Evolutionary conservation across 2,329 filamentous ascomycete species (phyloP), one percentile per base, ranked within the genome.

Genomic region (Elsinoe ampelina): DNA sequence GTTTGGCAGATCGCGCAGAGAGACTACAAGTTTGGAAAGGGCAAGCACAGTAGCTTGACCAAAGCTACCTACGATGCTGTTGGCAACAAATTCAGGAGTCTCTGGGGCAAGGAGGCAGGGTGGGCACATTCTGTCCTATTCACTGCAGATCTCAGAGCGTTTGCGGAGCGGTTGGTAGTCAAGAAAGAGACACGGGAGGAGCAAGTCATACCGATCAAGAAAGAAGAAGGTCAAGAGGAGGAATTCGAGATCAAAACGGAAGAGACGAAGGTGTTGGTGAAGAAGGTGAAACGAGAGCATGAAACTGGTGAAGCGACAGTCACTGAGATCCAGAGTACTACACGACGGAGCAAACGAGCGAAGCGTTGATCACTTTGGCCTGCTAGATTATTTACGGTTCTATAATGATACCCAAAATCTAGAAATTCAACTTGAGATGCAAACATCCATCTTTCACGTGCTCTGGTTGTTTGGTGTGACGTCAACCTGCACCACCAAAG

Each of bases 91-190:
- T 98, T 98, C 65, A 81, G 93, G 57, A 78, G 78, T 36, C 77
- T 97, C 0, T 98, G 95, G 93, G 93, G 93, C 0, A 81, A 86
- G 58, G 88, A 97, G 65, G 93, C 93, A 1, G 93, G 93, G 1
- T 98, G 95, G 95, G 93, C 95, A 8, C 93, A 98, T 73, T 95
- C 89, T 2, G 93, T 98, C 7, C 77, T 98, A 11, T 98, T 98
- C 67, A 95, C 93, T 0, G 95, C 93, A 0, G 91, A 98, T 67
- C 71, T 98, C 57, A 87, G 83, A 66, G 82, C 88, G 0, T 97
- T 97, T 66, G 85, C 90, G 0, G 86, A 88, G 62, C 78, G 75
- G 62, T 67, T 82, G n/a, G 70, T 74, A 1, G 71, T 66, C 3
- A 78, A 79, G 63, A 68, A 68, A 7, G 74, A 78, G 61, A 65